Percentiles rank a stretch among this genome's conserved stretches.
These are phyloP conservation scores for Beauveria australis DNA, from an alignment of 2,329 filamentous ascomycete genomes.

Conservation along the genomic window DNA sequence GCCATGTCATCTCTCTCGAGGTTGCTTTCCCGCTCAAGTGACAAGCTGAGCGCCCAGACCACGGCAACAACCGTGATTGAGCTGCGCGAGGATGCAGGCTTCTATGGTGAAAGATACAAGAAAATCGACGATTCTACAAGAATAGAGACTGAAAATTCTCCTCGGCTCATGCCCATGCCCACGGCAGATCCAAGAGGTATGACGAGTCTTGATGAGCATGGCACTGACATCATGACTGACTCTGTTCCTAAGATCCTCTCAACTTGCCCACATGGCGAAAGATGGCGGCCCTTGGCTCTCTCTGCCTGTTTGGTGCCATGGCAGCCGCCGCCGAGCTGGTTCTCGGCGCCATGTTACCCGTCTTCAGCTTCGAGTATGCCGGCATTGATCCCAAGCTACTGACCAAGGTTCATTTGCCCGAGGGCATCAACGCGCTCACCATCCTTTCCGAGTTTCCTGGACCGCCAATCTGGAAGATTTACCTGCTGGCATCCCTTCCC, in stretches of 20 bases:
- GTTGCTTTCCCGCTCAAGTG: neutral
- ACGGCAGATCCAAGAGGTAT: conserved; percentile 9
- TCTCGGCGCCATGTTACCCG: conserved; percentile 23
- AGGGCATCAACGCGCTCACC: conserved; percentile 20
- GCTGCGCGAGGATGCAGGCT: neutral
- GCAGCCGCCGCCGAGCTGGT: conserved; percentile 14
- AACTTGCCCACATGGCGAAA: conserved; percentile 4
- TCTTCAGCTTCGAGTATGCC: conserved; percentile 27
- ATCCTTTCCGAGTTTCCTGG: conserved; percentile 22
- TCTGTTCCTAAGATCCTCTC: neutral
- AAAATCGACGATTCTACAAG: neutral
- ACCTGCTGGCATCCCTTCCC: conserved; percentile 26
- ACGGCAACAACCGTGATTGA: neutral
- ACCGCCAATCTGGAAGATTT: conserved; percentile 23
- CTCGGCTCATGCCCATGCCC: conserved; percentile 3
- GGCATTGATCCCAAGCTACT: conserved; percentile 24
- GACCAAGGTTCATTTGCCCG: conserved; percentile 17
- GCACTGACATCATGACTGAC: neutral
- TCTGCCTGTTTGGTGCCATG: conserved; percentile 25
- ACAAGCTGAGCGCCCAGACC: neutral
- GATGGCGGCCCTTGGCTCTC: neutral
- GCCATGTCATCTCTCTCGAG: neutral
- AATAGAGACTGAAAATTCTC: no score
- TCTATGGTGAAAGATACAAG: neutral
- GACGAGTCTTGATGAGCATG: no score